phyloP scores from a whole-genome alignment of 305 asterid species.

The Ajuga reptans region DNA sequence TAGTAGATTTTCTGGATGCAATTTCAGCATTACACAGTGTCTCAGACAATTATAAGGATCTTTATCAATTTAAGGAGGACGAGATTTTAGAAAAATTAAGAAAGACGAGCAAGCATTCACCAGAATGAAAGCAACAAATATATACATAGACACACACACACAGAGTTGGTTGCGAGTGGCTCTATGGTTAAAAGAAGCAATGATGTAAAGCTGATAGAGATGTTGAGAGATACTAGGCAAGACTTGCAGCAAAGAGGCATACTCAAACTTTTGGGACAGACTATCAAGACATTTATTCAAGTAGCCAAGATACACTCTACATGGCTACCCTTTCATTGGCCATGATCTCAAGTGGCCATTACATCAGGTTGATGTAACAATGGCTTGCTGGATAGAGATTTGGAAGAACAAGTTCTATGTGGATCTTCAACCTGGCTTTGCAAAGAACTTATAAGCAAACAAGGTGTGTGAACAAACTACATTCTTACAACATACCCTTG shows the following conservation, averaged over 20 bases:
- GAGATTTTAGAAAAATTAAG: not conserved
- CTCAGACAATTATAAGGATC: not conserved
- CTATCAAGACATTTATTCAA: not conserved
- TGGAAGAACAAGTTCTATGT: not conserved
- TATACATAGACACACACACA: not conserved
- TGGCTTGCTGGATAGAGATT: not conserved
- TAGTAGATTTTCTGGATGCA: not conserved
- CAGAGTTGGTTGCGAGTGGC: not conserved
- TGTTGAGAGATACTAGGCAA: not conserved
- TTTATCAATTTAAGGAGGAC: not conserved
- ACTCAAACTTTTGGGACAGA: not conserved
- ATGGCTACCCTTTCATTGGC: not conserved
- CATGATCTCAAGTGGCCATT: not conserved
- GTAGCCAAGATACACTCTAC: not conserved
- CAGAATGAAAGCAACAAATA: not conserved
- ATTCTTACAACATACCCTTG: not conserved
- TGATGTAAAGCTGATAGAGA: not conserved
- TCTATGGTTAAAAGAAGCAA: not conserved
- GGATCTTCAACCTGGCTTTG: not conserved
- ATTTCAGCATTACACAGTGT: not conserved
- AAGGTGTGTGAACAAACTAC: not conserved
- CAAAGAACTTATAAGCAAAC: not conserved
- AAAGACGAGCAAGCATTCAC: not conserved
- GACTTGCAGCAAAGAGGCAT: not conserved
- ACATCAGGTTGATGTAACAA: not conserved